phyloP scores from a whole-genome alignment of 345 rosid genomes.

The Kandelia obovata region DNA sequence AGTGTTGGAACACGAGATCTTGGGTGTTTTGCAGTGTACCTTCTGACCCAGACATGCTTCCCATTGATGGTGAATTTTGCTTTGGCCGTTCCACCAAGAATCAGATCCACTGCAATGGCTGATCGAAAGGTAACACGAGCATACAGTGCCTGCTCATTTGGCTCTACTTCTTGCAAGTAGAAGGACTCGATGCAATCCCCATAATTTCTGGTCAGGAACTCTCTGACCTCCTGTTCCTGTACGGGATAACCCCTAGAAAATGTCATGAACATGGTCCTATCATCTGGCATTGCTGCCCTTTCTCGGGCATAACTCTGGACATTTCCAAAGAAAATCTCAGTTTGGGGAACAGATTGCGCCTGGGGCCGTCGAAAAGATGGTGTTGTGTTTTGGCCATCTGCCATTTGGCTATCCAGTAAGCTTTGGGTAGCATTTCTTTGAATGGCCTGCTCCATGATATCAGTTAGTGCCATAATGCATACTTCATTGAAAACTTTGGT shows the following conservation, averaged over 20 bases:
- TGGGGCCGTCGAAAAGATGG: not conserved
- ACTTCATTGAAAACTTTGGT: constrained; percentile 24
- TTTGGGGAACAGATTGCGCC: not conserved
- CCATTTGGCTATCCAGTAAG: not conserved
- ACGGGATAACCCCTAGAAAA: constrained; percentile 64
- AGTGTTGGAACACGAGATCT: not conserved
- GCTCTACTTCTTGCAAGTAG: constrained; percentile 45
- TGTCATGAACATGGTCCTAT: constrained; percentile 55
- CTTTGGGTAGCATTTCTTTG: constrained; percentile 21
- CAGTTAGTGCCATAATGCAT: constrained; percentile 33
- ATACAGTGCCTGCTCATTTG: constrained; percentile 40
- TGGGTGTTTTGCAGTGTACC: constrained; percentile 37
- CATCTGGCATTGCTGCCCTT: constrained; percentile 28
- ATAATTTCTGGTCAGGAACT: constrained; percentile 32
- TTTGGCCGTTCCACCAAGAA: constrained; percentile 34
- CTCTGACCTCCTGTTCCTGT: constrained; percentile 41
- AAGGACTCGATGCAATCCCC: constrained; percentile 53
- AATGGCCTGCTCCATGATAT: constrained; percentile 37
- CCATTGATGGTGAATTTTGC: constrained; percentile 60
- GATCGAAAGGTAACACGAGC: constrained; percentile 43
- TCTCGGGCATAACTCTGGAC: not conserved
- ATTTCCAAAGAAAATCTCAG: not conserved
- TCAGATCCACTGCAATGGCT: constrained; percentile 8
- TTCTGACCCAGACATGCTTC: constrained; percentile 67
- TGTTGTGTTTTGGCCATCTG: constrained; percentile 8